phyloP scores from a whole-genome alignment of 257 asterid species.

The Asclepias syriaca region DNA sequence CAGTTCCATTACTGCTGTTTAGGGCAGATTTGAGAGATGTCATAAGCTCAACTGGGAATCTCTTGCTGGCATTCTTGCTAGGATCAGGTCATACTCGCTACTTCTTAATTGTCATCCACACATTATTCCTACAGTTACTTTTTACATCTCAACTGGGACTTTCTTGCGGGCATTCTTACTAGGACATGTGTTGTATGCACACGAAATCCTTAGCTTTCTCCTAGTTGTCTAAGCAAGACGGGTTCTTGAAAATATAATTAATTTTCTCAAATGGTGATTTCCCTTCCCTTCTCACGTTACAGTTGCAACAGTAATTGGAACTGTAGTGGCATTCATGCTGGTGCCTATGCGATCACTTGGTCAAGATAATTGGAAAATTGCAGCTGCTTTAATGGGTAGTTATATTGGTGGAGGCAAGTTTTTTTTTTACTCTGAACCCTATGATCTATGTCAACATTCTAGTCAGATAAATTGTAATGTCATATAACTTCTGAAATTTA shows the following conservation, averaged over 20 bases:
- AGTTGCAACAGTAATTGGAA: constrained; percentile 71
- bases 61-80: constrained; percentile 67
- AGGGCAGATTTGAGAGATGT: constrained; percentile 67
- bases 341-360: constrained; percentile 88
- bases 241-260: neutral
- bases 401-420: constrained; percentile 83
- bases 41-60: constrained; percentile 54
- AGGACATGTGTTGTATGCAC: neutral
- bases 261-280: constrained; percentile 4
- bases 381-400: constrained; percentile 89
- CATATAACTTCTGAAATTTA: neutral
- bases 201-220: neutral
- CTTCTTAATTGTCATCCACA: neutral
- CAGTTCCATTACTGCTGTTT: constrained; percentile 68
- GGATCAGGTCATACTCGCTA: constrained; percentile 55
- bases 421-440: neutral
- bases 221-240: neutral
- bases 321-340: constrained; percentile 62
- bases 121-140: neutral
- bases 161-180: too few relatives aligned
- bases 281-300: constrained; percentile 27
- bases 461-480: neutral
- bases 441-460: neutral
- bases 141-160: too few relatives aligned
- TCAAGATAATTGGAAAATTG: constrained; percentile 79